Conservation (phyloP, 164 flowering plant genomes). For the Umbellularia californica region DNA sequence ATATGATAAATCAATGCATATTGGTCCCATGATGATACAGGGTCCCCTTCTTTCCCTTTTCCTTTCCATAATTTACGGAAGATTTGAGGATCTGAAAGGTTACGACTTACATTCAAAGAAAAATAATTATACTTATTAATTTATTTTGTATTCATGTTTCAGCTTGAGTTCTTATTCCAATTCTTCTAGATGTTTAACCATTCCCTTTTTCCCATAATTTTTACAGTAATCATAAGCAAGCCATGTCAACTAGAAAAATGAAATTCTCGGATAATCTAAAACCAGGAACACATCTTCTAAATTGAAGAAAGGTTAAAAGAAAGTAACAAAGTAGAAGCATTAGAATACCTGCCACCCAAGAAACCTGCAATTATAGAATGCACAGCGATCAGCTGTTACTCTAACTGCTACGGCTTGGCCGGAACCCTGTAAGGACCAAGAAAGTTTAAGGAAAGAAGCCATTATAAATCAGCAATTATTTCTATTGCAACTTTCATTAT, state of each 20-base stretch:
- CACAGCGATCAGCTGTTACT: slow-evolving; percentile 92
- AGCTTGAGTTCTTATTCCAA: background rate
- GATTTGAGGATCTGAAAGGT: background rate
- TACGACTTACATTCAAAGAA: too few relatives aligned
- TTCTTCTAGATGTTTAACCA: background rate
- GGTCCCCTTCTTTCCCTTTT: too few relatives aligned
- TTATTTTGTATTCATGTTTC: background rate
- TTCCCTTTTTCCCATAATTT: background rate
- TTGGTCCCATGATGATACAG: too few relatives aligned
- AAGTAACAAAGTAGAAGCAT: background rate
- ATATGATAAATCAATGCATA: too few relatives aligned
- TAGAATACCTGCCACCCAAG: slow-evolving; percentile 91
- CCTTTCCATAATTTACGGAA: background rate
- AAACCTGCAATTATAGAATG: slow-evolving; percentile 92
- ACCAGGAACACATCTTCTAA: background rate
- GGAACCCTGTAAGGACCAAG: slow-evolving; percentile 54
- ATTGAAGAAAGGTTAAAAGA: background rate
- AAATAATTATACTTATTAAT: too few relatives aligned
- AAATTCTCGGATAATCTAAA: background rate
- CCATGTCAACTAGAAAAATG: background rate
- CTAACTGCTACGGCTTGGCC: slow-evolving; percentile 97
- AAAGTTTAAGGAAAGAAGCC: background rate
- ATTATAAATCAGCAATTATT: too few relatives aligned
- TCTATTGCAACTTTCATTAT: background rate
- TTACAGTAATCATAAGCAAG: background rate